Percentiles rank a stretch among this genome's conserved stretches.
Conservation (phyloP, 345 rosid species). For the Salix exigua region DNA sequence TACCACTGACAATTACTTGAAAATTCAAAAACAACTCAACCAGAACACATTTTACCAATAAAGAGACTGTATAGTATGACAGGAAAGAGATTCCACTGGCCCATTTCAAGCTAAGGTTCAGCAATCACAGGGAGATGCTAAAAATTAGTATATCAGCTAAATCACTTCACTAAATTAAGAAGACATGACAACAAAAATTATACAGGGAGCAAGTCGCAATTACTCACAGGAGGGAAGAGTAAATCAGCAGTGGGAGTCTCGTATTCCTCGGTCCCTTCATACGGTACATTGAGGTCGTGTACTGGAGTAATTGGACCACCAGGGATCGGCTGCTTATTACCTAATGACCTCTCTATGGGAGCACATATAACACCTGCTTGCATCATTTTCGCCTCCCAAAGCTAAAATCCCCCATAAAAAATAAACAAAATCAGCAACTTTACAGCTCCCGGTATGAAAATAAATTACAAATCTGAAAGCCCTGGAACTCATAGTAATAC, state of each 20-base stretch:
- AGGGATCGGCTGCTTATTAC: slow-evolving; percentile 48
- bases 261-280: slow-evolving; percentile 86
- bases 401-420: slow-evolving; percentile 29
- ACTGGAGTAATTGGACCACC: slow-evolving; percentile 67
- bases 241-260: slow-evolving; percentile 98
- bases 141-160: not conserved
- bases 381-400: slow-evolving; percentile 96
- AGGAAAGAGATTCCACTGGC: not conserved
- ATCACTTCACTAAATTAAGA: not conserved
- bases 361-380: slow-evolving; percentile 71
- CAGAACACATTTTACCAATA: not conserved
- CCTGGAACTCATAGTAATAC: slow-evolving; percentile 21
- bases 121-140: not conserved
- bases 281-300: slow-evolving; percentile 94
- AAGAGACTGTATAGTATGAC: not conserved
- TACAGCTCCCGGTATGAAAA: slow-evolving; percentile 11
- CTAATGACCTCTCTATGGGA: slow-evolving; percentile 67
- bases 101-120: not conserved
- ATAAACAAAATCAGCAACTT: slow-evolving; percentile 11
- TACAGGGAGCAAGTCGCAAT: not conserved
- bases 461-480: slow-evolving; percentile 20
- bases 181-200: not conserved
- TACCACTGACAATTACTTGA: not conserved
- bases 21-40: not conserved
- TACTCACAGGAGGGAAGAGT: slow-evolving; percentile 82